phyloP scores from a whole-genome alignment of 2,329 filamentous ascomycete genomes.

The Aspergillus pseudonomiae region DNA sequence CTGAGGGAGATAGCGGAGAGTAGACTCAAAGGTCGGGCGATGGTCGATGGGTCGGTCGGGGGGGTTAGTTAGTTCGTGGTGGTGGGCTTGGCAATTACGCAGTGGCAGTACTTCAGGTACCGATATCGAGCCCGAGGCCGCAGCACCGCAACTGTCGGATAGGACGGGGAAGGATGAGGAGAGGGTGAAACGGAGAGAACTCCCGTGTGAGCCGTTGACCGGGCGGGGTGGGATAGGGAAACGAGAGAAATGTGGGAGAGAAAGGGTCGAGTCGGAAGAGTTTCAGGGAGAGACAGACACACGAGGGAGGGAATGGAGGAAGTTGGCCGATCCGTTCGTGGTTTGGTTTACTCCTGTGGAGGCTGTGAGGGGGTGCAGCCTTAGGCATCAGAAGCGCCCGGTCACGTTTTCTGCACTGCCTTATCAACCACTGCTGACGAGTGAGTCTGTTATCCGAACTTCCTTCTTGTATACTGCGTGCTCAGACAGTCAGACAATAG shows the following conservation, averaged over 20 bases:
- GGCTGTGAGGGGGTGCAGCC: conserved; percentile 6
- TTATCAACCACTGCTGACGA: not conserved
- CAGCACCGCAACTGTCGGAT: not conserved
- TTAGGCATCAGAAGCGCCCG: conserved; percentile 1
- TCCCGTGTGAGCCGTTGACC: not conserved
- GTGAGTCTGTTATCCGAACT: not conserved
- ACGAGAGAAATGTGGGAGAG: not conserved
- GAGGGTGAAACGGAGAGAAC: not conserved
- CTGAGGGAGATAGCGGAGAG: not conserved
- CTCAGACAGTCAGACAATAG: too few species aligned
- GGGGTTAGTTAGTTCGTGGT: conserved; percentile 10
- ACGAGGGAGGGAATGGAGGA: not conserved
- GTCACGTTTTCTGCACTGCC: conserved; percentile 19
- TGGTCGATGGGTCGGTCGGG: conserved; percentile 21
- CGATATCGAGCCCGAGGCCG: not conserved
- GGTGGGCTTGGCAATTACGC: conserved; percentile 10
- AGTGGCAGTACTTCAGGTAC: conserved; percentile 4
- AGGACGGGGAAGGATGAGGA: not conserved
- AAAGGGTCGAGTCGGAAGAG: not conserved
- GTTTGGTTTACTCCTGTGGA: not conserved
- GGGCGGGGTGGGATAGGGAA: not conserved
- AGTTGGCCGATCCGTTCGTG: not conserved
- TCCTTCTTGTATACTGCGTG: not conserved
- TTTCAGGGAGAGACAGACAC: not conserved
- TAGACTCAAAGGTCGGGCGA: conserved; percentile 19